Base-by-base conservation (phyloP, 805 yeast genomes). In the Zygoascus ofunaensis region DNA sequence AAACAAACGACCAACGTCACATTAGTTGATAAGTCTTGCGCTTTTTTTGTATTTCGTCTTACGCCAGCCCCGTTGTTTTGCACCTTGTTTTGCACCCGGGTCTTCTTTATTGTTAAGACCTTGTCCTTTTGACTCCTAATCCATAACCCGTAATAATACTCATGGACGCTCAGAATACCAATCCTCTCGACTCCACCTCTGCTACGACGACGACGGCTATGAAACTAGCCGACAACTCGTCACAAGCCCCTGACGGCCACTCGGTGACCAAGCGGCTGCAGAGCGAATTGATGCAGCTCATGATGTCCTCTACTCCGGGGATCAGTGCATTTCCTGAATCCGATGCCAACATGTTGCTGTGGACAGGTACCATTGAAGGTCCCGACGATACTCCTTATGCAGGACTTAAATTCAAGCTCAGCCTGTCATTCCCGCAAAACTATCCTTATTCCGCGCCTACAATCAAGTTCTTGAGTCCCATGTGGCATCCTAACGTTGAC, bases 401-500 rank as follows among this genome's bases (percentile, higher is more conserved):
- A 46, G 72, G 72, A 43, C 65, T 74, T 45, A 70, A 64, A 42
- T 79, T 71, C 63, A 73, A 73, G 45, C 65, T 79, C 39, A 57
- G 70, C 26, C 59, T 78, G 50, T 60, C 59, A 37, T 78, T 78
- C 55, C 78, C 81, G 8, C 61, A 63, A 34, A 69, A 71, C 53
- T 79, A 78, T 56, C 84, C 84, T 0, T 76, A 71, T 55, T 58
- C 66, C 2, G 77, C 84, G 3, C 84, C 84, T 21, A 61, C 60
- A 23, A 72, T 79, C 55, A 68, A 62, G 51, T 79, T 79, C 55
- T 69, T 68, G 26, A 71, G 77, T 36, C 80, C 82, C 15, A 72
- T 77, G 71, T 75, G 77, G 71, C 83, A 77, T 55, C 84, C 84
- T 22, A 78, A 79, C 55, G 76, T 78, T 48, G 80, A 77, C 52